Conservation (phyloP, 2,329 filamentous ascomycete species). For the Ophiostoma sp. region DNA sequence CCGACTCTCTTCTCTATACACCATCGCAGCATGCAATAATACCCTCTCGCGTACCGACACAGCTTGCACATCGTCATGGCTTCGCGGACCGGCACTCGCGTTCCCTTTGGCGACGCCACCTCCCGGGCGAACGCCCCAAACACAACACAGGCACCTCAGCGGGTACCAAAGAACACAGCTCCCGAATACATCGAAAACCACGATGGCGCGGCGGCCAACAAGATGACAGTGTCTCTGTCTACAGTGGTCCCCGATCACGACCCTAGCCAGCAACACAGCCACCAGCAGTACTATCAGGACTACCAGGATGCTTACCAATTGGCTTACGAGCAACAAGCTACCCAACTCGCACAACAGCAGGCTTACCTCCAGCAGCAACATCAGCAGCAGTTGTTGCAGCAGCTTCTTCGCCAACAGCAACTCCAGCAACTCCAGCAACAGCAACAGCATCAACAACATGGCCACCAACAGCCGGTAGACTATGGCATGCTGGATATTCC, state of each 20-base stretch:
- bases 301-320: slow-evolving; percentile 15
- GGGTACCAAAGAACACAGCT: slow-evolving; percentile 20
- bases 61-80: slow-evolving; percentile 29
- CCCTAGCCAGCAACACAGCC: background rate
- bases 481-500: slow-evolving; percentile 15
- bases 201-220: background rate
- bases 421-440: slow-evolving; percentile 19
- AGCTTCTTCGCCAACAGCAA: slow-evolving; percentile 15
- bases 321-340: slow-evolving; percentile 8
- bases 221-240: slow-evolving; percentile 15
- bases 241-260: slow-evolving; percentile 11
- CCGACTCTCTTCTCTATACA: background rate
- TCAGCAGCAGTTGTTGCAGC: slow-evolving; percentile 14
- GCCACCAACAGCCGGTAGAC: slow-evolving; percentile 10
- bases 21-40: slow-evolving; percentile 9
- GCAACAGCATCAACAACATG: slow-evolving; percentile 13
- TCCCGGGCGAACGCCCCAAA: slow-evolving; percentile 31
- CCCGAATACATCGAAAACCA: slow-evolving; percentile 20
- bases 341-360: slow-evolving; percentile 14
- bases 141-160: slow-evolving; percentile 23
- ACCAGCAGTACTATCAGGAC: slow-evolving; percentile 16
- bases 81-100: slow-evolving; percentile 28
- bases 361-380: slow-evolving; percentile 20
- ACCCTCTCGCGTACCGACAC: slow-evolving; percentile 19
- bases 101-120: slow-evolving; percentile 33